A percentile compares a stretch with the other conserved stretches of the same genome.
phyloP scores from a whole-genome alignment of 768 basidiomycete genomes.

The Cystobasidium ongulense region DNA sequence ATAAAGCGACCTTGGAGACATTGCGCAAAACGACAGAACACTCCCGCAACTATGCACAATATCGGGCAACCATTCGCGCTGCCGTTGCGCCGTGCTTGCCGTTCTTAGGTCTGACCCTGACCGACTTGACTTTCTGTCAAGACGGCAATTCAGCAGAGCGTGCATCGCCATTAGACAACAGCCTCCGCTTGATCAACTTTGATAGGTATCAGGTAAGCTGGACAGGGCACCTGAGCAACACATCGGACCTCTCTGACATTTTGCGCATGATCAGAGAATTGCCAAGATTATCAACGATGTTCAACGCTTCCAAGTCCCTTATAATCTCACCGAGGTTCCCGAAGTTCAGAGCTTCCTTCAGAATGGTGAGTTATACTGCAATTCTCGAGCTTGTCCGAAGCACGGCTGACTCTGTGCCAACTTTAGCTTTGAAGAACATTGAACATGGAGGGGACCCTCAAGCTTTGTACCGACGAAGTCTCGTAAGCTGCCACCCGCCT shows the following conservation, averaged over 20 bases:
- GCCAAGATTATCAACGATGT: conserved; percentile 54
- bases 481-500: neutral
- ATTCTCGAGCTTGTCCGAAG: neutral
- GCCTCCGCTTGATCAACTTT: conserved; percentile 81
- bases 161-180: conserved; percentile 64
- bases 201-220: conserved; percentile 88
- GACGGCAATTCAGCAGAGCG: conserved; percentile 86
- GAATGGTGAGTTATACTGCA: conserved; percentile 14
- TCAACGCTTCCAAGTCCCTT: conserved; percentile 82
- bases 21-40: conserved; percentile 84
- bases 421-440: conserved; percentile 6
- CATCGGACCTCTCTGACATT: neutral
- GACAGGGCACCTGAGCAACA: no score
- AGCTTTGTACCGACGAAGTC: conserved; percentile 19
- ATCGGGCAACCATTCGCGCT: conserved; percentile 74
- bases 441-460: conserved; percentile 21
- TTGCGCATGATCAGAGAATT: no score
- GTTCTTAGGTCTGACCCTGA: conserved; percentile 84
- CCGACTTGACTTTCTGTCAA: conserved; percentile 87
- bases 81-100: conserved; percentile 88
- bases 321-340: conserved; percentile 75
- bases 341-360: conserved; percentile 59
- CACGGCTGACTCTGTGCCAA: neutral
- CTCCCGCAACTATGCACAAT: conserved; percentile 79
- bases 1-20: conserved; percentile 65